Evolutionary conservation across 176 grass and related monocot genomes (phyloP).

Genomic region (Dendrocalamus sinicus): DNA sequence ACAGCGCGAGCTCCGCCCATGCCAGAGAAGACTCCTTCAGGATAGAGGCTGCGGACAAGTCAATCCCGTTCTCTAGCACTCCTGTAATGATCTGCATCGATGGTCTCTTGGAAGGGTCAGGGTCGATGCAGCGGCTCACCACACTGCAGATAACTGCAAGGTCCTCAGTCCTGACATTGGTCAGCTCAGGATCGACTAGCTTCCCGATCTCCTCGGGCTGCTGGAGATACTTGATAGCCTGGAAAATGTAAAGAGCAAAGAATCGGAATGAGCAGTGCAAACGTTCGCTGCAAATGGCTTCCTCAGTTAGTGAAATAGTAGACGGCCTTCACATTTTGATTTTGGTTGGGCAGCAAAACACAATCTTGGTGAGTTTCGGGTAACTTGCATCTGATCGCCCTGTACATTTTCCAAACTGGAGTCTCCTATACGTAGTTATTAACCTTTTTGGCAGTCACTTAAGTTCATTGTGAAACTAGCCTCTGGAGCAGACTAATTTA

Average conservation of each 20-base stretch:
- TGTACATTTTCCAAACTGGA: neutral
- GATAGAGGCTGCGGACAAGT: constrained; percentile 70
- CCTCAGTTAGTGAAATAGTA: neutral
- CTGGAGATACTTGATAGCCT: constrained; percentile 80
- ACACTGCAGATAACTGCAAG: constrained; percentile 80
- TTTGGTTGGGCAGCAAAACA: neutral
- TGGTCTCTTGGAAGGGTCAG: constrained; percentile 77
- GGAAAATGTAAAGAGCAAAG: neutral
- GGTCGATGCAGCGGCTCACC: constrained; percentile 83
- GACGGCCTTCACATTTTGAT: neutral
- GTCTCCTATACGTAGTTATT: neutral
- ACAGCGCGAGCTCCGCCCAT: constrained; percentile 83
- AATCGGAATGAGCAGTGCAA: neutral
- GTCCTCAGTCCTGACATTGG: constrained; percentile 56
- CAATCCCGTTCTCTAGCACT: constrained; percentile 72
- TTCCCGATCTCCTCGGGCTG: constrained; percentile 76
- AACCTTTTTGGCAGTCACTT: neutral
- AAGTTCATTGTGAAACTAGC: neutral
- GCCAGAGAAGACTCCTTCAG: constrained; percentile 85
- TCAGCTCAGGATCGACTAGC: constrained; percentile 70
- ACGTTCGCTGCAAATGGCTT: neutral
- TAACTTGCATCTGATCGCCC: neutral
- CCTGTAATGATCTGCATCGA: constrained; percentile 90
- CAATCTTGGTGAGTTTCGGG: neutral
- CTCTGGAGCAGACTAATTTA: neutral